Evolutionary conservation across 768 basidiomycete species (phyloP), one percentile per base, ranked within the genome.

Genomic region (Leccinum fibrillosum): DNA sequence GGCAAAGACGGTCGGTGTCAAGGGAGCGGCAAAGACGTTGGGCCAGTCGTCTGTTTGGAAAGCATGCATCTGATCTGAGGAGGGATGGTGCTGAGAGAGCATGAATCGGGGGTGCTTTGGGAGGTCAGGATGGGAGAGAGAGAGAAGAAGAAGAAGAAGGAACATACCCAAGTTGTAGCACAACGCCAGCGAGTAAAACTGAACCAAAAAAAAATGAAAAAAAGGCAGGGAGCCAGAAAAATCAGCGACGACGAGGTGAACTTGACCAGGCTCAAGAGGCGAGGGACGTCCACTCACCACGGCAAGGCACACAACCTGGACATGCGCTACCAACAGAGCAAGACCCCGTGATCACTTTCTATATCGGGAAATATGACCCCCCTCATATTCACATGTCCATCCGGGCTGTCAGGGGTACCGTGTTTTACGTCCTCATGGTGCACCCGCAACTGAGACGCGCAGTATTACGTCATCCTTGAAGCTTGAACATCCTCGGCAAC

Each of bases 1-100:
- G 42, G 84, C 81, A 64, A 87, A 88, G 34, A 84, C 74, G 47
- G 79, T 68, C 6, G 86, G 83, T 59, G 86, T 79, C 52, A 89
- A 75, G 2, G 89, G 83, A 4, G 80, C 69, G n/a, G 86, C 76
- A 69, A 87, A 88, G 19, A 88, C 53, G 62, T 77, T 74, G 25
- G 70, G 73, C 88, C 88, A 90, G 34, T 79, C 78, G n/a, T 69
- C 68, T 54, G 57, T 64, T 6, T 65, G 49, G 51, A 70, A 23
- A 9, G 70, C 11, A 1, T 70, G 71, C 67, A 69, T 72, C 32
- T 28, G 61, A 67, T 71, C 65, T 49, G 59, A 8, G 8, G 52
- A 34, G 48, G 39, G 39, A 42, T 42, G 19, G n/a, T 53, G 54
- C 15, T 64, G 62, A 21, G 47, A 59, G 49, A 64, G 64, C 65